These are phyloP conservation scores for Micractinium conductrix DNA, from an alignment of 139 green algal species.

Conservation along the genomic window DNA sequence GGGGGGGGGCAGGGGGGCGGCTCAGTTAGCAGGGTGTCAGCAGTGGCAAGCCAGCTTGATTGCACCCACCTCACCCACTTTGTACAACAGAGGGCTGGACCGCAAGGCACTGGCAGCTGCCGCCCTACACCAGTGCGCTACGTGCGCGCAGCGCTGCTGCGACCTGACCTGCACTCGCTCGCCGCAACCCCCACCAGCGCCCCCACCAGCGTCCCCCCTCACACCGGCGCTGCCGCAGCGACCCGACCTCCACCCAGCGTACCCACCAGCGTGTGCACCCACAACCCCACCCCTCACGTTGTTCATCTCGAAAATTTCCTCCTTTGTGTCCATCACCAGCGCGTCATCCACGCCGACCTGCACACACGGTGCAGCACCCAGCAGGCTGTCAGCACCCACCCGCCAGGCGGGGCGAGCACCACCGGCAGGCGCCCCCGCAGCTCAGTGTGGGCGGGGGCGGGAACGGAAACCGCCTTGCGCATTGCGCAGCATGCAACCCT, in stretches of 20 bases:
- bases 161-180: too few relatives aligned
- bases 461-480: too few relatives aligned
- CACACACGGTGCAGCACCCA: too few relatives aligned
- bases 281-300: conserved; percentile 55
- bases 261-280: neutral
- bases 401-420: too few relatives aligned
- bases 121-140: too few relatives aligned
- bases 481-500: too few relatives aligned
- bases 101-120: too few relatives aligned
- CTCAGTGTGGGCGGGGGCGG: too few relatives aligned
- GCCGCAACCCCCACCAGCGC: too few relatives aligned
- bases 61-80: neutral
- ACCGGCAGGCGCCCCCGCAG: neutral
- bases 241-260: neutral
- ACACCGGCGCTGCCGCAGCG: neutral
- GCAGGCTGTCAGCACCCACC: too few relatives aligned
- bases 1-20: neutral
- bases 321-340: conserved; percentile 79
- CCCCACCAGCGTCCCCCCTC: neutral
- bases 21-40: neutral
- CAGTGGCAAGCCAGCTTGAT: neutral
- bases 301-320: conserved; percentile 85
- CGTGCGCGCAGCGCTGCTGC: too few relatives aligned
- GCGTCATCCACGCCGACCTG: conserved; percentile 86
- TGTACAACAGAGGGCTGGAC: too few relatives aligned